Base-by-base conservation (phyloP, 1,284 basidiomycete genomes). In the Apiotrichum porosum region DNA sequence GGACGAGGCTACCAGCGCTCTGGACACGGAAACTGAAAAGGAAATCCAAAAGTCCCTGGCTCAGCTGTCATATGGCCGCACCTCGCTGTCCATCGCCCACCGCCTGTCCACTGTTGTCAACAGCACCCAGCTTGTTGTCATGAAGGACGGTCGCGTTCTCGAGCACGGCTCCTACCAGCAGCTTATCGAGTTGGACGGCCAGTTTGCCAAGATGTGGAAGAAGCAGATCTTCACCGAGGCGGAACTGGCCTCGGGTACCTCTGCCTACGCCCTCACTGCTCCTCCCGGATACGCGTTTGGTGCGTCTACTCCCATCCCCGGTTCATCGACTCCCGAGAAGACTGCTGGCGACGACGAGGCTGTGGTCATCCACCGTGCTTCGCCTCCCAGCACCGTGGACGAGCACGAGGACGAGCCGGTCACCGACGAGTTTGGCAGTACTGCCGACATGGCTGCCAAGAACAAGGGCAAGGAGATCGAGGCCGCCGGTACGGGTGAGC, bases 81-180 rank as follows among this genome's bases (percentile, higher is more conserved):
- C 90, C n/a, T 90, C 89, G 49, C 86, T 98, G 54, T 97, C 97
- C 62, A 91, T 97, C 52, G 92, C 92, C 1, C 92, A 95, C 61
- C 67, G 79, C 18, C 46, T 71, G 17, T 61, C 48, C 19, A 61
- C 58, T 15, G 60, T 63, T 37, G 56, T 60, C 54, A 58, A 57
- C 39, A 62, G 65, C 83, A 91, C 95, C 68, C 72, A 89, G 28
- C 94, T 95, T 66, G 85, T 95, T 39, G 91, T 95, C 15, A 80
- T 95, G 57, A 83, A 82, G 61, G 85, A 90, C 14, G 92, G 92
- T 0, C 70, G 80, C 44, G 86, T 95, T 8, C 81, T 85, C 15
- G 92, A 97, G 67, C 81, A 89, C 65, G 92, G 92, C 13, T 86
- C 84, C 0, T 92, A 95, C 66, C 84, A 87, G 23, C 82, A 88